Evolutionary conservation across 495 filamentous ascomycete genomes (phyloP).

Genomic region (Peziza echinospora): DNA sequence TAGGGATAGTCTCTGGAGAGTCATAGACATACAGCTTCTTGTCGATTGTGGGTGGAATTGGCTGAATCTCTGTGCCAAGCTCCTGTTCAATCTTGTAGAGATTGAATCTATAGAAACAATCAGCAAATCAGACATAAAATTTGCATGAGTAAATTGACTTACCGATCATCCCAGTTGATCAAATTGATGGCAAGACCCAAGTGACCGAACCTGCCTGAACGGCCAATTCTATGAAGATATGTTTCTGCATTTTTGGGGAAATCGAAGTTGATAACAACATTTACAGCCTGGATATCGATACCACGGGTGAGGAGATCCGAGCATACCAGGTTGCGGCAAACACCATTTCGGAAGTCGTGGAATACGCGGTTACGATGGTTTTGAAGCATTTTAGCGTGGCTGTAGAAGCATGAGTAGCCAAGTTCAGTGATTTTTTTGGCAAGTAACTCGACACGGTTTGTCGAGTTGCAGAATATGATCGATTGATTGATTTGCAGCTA

Average conservation of each 20-base stretch:
- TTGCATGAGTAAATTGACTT: neutral
- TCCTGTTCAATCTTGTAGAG: conserved; percentile 97
- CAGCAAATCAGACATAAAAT: conserved; percentile 7
- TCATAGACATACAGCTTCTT: conserved; percentile 98
- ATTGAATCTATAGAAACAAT: conserved; percentile 39
- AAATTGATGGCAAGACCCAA: conserved; percentile 94
- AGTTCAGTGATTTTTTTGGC: conserved; percentile 99
- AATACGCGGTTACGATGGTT: conserved; percentile 93
- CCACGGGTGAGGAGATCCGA: conserved; percentile 93
- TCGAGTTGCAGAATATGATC: conserved; percentile 99
- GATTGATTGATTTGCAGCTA: conserved; percentile 95
- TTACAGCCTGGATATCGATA: conserved; percentile 99
- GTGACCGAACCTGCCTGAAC: conserved; percentile 92
- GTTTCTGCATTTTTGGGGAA: conserved; percentile 99
- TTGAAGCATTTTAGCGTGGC: conserved; percentile 96
- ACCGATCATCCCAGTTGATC: conserved; percentile 95
- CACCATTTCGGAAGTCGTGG: conserved; percentile 95
- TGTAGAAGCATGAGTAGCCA: conserved; percentile 98
- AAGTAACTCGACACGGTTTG: conserved; percentile 87
- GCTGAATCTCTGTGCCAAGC: conserved; percentile 86
- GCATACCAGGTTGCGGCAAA: conserved; percentile 93
- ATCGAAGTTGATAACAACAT: conserved; percentile 99
- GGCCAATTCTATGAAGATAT: conserved; percentile 94
- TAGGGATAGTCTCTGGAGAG: conserved; percentile 78
- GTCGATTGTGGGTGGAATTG: conserved; percentile 84